Evolutionary conservation across 257 asterid species (phyloP).

Genomic region (Ballota nigra): DNA sequence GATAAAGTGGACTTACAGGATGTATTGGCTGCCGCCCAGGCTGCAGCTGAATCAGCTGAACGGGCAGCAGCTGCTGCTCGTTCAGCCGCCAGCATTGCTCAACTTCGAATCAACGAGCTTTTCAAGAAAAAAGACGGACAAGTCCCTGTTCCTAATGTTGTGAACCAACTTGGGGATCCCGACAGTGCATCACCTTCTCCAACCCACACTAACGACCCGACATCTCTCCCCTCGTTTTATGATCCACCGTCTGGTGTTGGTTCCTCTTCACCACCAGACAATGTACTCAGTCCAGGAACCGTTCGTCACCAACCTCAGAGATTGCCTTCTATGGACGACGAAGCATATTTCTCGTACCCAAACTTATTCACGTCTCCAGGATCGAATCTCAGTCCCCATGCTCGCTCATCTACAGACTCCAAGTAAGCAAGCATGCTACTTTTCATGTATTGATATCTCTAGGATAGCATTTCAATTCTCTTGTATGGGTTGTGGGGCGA

Average conservation of each 20-base stretch:
- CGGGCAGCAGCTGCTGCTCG: constrained; percentile 95
- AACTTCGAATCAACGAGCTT: constrained; percentile 69
- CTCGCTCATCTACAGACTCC: constrained; percentile 47
- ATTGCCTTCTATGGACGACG: constrained; percentile 78
- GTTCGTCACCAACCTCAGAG: constrained; percentile 62
- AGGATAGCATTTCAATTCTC: constrained; percentile 2
- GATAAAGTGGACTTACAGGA: constrained; percentile 59
- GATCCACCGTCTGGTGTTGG: constrained; percentile 26
- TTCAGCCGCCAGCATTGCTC: constrained; percentile 88
- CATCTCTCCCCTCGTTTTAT: constrained; percentile 28
- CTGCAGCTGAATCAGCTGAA: constrained; percentile 89
- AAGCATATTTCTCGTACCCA: constrained; percentile 69
- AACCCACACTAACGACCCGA: constrained; percentile 22
- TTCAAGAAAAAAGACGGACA: constrained; percentile 41
- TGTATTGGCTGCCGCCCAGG: constrained; percentile 79
- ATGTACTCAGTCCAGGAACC: constrained; percentile 24
- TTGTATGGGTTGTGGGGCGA: constrained; percentile 14
- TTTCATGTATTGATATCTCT: constrained; percentile 18
- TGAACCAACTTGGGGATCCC: constrained; percentile 42
- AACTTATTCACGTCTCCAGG: constrained; percentile 66
- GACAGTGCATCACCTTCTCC: constrained; percentile 33
- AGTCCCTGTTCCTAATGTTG: constrained; percentile 27
- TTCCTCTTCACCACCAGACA: constrained; percentile 30
- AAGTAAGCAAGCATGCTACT: constrained; percentile 30
- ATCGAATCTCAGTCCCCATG: constrained; percentile 36